A percentile compares a stretch with the other conserved stretches of the same genome.
Evolutionary conservation across 2,329 filamentous ascomycete genomes (phyloP).

Genomic region (Colletotrichum sp.): DNA sequence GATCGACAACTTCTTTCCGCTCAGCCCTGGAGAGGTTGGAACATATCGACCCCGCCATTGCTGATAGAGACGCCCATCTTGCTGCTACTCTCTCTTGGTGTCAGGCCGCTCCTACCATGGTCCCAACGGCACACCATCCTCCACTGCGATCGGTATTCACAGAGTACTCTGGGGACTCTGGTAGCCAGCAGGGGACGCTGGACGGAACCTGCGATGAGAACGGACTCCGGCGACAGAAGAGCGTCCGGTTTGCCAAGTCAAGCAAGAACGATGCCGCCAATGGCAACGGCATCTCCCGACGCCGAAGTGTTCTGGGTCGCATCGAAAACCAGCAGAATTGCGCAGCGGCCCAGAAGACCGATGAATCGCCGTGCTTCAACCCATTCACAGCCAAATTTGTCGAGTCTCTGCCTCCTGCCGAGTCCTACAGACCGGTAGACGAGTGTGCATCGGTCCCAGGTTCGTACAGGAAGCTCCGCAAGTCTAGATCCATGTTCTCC

Average conservation of each 20-base stretch:
- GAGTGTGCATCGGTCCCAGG: slow-evolving; percentile 51
- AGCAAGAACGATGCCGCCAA: background rate
- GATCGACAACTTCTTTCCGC: slow-evolving; percentile 51
- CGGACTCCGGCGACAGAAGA: slow-evolving; percentile 50
- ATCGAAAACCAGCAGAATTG: background rate
- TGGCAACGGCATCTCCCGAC: background rate
- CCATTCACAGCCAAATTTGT: slow-evolving; percentile 7
- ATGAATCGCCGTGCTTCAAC: background rate
- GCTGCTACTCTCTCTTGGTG: slow-evolving; percentile 67
- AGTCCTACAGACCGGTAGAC: slow-evolving; percentile 36
- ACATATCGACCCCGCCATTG: slow-evolving; percentile 52
- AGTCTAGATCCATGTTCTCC: slow-evolving; percentile 60
- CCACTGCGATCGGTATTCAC: slow-evolving; percentile 25
- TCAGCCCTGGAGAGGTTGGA: slow-evolving; percentile 48
- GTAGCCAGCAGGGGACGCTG: background rate
- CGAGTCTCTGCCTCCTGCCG: slow-evolving; percentile 1
- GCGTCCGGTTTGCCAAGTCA: slow-evolving; percentile 57
- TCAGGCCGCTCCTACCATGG: slow-evolving; percentile 49
- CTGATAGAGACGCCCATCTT: slow-evolving; percentile 64
- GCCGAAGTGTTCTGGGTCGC: background rate
- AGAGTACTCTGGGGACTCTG: background rate
- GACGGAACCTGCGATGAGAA: slow-evolving; percentile 6
- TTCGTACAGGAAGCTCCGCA: slow-evolving; percentile 56
- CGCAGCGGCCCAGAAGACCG: background rate
- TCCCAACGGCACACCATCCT: slow-evolving; percentile 34